Conservation (phyloP, 140 eudicot species). For the Bidens hawaiensis region DNA sequence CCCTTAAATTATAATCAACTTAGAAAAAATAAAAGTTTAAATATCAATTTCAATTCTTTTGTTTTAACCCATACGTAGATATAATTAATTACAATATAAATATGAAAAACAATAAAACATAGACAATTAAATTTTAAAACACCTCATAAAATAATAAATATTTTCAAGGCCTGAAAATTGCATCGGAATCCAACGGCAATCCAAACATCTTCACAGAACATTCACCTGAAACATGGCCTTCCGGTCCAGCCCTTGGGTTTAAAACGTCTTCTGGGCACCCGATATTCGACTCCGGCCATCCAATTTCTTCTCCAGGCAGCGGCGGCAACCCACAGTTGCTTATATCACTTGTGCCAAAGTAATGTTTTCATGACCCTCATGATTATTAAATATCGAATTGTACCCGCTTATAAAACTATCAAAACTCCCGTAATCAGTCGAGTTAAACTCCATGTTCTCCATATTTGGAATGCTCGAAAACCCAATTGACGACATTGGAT, state of each 20-base stretch:
- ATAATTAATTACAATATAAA: constrained; percentile 18
- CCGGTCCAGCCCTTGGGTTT: constrained; percentile 18
- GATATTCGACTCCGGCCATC: constrained; percentile 36
- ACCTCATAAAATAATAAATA: constrained; percentile 11
- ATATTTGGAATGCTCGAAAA: constrained; percentile 26
- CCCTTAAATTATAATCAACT: not conserved
- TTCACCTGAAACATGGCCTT: constrained; percentile 22
- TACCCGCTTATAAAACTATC: constrained; percentile 35
- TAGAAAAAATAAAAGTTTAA: not conserved
- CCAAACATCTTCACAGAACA: constrained; percentile 28
- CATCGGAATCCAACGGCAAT: constrained; percentile 21
- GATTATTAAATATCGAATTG: constrained; percentile 24
- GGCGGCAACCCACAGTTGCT: constrained; percentile 46
- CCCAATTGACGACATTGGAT: constrained; percentile 25
- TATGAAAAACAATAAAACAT: not conserved
- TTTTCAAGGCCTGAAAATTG: constrained; percentile 43
- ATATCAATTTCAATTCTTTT: not conserved
- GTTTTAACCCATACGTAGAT: constrained; percentile 1
- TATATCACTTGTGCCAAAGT: constrained; percentile 21
- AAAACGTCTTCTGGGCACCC: constrained; percentile 24
- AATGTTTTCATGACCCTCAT: constrained; percentile 19
- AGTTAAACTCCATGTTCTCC: constrained; percentile 32
- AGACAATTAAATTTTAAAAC: constrained; percentile 10
- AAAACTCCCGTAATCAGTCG: constrained; percentile 12
- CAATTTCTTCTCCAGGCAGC: constrained; percentile 50